Conservation (phyloP, 768 basidiomycete species). For the Suillus luteus region DNA sequence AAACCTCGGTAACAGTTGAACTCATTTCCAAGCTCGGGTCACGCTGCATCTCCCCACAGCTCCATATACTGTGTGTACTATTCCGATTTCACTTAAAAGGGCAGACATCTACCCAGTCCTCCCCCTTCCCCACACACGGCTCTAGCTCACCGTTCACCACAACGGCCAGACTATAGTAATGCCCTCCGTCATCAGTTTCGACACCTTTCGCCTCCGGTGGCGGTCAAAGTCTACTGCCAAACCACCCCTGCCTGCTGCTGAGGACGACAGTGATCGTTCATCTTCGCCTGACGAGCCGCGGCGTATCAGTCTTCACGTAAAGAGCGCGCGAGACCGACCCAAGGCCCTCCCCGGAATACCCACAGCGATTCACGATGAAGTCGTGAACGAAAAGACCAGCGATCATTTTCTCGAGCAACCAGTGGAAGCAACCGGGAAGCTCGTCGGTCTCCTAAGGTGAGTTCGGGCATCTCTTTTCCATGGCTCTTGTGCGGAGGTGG, state of each 20-base stretch:
- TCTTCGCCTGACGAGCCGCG: constrained; percentile 20
- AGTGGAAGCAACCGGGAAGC: constrained; percentile 12
- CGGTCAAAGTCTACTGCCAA: constrained; percentile 11
- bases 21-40: neutral
- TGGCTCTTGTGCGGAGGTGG: constrained; percentile 2
- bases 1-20: neutral
- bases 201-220: constrained; percentile 26
- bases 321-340: constrained; percentile 10
- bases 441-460: constrained; percentile 17
- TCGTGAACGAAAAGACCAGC: constrained; percentile 2
- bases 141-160: neutral
- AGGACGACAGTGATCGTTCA: constrained; percentile 28
- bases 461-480: constrained; percentile 7
- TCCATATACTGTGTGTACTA: neutral
- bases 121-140: neutral
- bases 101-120: neutral
- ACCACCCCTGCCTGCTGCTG: constrained; percentile 7
- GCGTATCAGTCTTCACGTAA: constrained; percentile 17
- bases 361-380: neutral
- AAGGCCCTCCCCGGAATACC: constrained; percentile 6
- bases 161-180: constrained; percentile 1
- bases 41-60: neutral
- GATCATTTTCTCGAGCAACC: constrained; percentile 2
- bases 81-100: constrained; percentile 4
- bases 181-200: constrained; percentile 12